phyloP scores from a whole-genome alignment of 2,329 filamentous ascomycete species.

The Arthrobotrys iridis region DNA sequence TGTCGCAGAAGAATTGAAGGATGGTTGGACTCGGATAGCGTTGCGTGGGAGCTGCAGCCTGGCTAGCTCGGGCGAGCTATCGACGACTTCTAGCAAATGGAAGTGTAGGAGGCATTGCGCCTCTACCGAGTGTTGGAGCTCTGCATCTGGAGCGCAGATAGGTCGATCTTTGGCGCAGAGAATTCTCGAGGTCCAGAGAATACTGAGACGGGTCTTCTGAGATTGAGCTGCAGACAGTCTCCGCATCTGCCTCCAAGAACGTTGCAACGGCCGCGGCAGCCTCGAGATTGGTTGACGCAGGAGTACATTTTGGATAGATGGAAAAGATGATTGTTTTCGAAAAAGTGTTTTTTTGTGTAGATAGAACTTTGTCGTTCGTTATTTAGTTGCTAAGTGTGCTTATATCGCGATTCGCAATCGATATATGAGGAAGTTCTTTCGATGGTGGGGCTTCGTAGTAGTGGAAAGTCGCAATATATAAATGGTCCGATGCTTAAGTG shows the following conservation, averaged over 20 bases:
- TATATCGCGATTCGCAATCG: conserved; percentile 26
- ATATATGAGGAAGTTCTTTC: neutral
- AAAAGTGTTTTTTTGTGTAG: neutral
- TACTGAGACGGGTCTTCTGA: conserved; percentile 30
- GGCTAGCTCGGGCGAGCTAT: conserved; percentile 43
- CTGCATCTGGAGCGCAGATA: conserved; percentile 39
- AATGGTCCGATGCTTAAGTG: neutral
- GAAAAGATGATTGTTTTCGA: neutral
- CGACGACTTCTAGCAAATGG: conserved; percentile 13
- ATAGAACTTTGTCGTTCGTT: neutral
- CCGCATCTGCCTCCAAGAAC: conserved; percentile 24
- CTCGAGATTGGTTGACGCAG: conserved; percentile 43
- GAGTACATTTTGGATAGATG: conserved; percentile 39
- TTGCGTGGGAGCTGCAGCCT: conserved; percentile 24
- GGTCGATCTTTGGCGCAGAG: conserved; percentile 34
- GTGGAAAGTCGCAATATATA: conserved; percentile 11
- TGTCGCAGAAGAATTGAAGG: conserved; percentile 2
- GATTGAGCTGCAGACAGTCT: conserved; percentile 33
- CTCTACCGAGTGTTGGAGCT: conserved; percentile 18
- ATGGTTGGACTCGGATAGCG: conserved; percentile 1
- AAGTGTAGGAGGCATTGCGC: neutral
- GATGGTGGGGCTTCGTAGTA: conserved; percentile 3
- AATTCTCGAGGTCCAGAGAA: conserved; percentile 26
- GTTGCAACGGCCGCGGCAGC: conserved; percentile 53
- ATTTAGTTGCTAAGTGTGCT: neutral